These are phyloP conservation scores for Ophiorrhiza pumila DNA, from an alignment of 257 asterid genomes.

Conservation along the genomic window DNA sequence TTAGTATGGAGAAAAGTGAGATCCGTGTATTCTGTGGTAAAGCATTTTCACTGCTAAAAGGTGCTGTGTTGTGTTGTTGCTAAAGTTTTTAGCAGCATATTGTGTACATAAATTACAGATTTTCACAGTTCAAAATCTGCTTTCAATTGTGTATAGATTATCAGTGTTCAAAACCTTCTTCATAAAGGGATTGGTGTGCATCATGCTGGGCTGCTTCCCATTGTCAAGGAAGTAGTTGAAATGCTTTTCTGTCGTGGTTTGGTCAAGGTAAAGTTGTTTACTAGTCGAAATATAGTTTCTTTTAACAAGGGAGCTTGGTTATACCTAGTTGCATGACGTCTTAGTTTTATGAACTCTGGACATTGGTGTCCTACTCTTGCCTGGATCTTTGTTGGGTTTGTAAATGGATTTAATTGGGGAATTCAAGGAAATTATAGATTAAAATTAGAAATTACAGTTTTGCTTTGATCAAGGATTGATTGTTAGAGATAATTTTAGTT, in stretches of 20 bases:
- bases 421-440: background rate
- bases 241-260: constrained; percentile 99
- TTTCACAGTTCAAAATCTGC: constrained; percentile 8
- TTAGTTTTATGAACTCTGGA: background rate
- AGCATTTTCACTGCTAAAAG: constrained; percentile 91
- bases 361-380: background rate
- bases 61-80: constrained; percentile 53
- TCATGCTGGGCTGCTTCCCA: constrained; percentile 97
- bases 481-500: no score
- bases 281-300: background rate
- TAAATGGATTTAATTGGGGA: background rate
- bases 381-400: no score
- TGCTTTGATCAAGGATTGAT: no score
- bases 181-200: constrained; percentile 90
- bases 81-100: constrained; percentile 13
- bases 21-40: constrained; percentile 87
- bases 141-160: constrained; percentile 54
- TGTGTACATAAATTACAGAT: background rate
- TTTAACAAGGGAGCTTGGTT: no score
- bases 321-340: no score
- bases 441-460: background rate
- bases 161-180: constrained; percentile 87
- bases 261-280: constrained; percentile 55
- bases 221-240: constrained; percentile 96
- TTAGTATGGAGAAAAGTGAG: constrained; percentile 89